These are phyloP conservation scores for Phytopythium sindhum DNA, from an alignment of 352 stramenopile species.

Conservation along the genomic window DNA sequence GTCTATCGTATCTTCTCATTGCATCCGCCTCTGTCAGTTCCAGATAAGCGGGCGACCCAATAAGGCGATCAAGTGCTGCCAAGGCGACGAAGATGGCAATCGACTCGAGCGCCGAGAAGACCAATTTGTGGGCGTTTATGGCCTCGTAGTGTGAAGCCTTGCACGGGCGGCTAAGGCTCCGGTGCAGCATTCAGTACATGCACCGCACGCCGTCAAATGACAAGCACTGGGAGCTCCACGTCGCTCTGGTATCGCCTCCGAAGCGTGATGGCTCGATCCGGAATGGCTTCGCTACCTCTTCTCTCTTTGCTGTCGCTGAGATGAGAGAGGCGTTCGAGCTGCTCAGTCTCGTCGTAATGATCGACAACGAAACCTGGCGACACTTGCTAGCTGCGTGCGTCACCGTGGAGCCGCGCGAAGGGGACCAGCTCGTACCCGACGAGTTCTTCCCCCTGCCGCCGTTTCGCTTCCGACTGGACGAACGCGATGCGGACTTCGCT, in stretches of 20 bases:
- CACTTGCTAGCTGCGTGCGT: background rate
- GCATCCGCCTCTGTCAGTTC: background rate
- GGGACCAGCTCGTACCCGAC: background rate
- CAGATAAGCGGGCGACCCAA: background rate
- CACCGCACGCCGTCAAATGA: background rate
- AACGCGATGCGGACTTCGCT: background rate
- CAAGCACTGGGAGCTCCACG: slow-evolving; percentile 6
- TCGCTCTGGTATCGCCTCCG: background rate
- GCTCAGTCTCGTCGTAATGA: background rate
- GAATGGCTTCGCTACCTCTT: too few species aligned
- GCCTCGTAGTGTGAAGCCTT: background rate
- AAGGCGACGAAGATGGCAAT: background rate
- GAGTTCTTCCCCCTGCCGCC: background rate
- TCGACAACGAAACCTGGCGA: slow-evolving; percentile 4
- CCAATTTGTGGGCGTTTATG: background rate
- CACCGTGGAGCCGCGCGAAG: background rate
- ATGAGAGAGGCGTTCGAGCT: slow-evolving; percentile 3
- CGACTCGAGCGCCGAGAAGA: background rate
- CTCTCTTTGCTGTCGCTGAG: background rate
- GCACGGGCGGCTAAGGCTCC: background rate
- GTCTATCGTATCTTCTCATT: background rate
- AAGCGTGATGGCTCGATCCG: background rate
- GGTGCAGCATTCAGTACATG: slow-evolving; percentile 1
- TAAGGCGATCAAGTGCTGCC: background rate
- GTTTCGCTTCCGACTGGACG: slow-evolving; percentile 3